These are phyloP conservation scores for Penicillium cosmopolitanum DNA, from an alignment of 495 filamentous ascomycete species.

Conservation along the genomic window DNA sequence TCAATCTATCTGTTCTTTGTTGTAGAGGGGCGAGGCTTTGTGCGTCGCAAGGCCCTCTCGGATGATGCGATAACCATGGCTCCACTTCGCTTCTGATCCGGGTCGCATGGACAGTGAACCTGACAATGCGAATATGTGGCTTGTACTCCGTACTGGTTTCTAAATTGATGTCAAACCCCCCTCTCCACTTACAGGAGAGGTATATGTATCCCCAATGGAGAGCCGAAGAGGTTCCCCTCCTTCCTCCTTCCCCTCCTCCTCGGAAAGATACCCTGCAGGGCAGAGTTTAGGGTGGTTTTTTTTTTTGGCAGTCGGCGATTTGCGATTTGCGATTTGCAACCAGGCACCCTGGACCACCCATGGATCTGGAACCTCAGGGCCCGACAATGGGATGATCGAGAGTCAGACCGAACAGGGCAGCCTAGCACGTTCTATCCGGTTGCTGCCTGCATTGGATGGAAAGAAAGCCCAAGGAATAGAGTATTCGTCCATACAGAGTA, in stretches of 20 bases:
- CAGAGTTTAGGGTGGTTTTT: constrained; percentile 19
- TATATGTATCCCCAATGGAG: background rate
- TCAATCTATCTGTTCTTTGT: too few relatives aligned
- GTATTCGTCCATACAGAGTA: too few relatives aligned
- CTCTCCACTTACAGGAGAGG: background rate
- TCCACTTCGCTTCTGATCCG: constrained; percentile 28
- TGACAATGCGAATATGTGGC: constrained; percentile 7
- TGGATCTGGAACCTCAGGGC: constrained; percentile 12
- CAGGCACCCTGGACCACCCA: constrained; percentile 15
- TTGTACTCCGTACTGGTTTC: background rate
- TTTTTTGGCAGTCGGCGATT: background rate
- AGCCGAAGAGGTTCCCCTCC: too few relatives aligned
- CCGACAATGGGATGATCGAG: background rate
- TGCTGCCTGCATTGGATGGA: background rate
- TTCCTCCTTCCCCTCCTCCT: background rate
- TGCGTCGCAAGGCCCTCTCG: background rate
- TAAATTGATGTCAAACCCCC: background rate
- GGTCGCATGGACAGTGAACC: constrained; percentile 16
- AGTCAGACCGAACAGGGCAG: background rate
- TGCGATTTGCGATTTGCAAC: background rate
- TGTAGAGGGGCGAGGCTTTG: too few relatives aligned
- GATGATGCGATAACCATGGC: constrained; percentile 33
- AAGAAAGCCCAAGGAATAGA: too few relatives aligned
- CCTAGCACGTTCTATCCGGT: background rate
- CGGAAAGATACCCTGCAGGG: constrained; percentile 22